Base-by-base conservation (phyloP, 2,329 filamentous ascomycete genomes). In the Penicillium vulpinum region DNA sequence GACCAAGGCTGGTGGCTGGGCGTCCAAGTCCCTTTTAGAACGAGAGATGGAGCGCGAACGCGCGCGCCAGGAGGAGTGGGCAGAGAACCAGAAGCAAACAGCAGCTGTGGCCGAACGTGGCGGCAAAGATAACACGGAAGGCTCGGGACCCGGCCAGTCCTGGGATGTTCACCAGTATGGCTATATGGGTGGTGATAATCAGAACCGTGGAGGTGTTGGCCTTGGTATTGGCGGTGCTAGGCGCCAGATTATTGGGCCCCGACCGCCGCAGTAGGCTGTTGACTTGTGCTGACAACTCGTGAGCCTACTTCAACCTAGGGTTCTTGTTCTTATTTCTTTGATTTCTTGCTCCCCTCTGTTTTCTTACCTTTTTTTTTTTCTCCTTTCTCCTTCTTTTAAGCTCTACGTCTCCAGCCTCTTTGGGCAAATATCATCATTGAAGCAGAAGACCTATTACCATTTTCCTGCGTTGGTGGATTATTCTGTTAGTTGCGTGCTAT, bases 141-240 rank as follows among this genome's bases (percentile, higher is more conserved):
- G 80, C 4, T 75, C 77, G 15, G 81, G 80, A 0, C 81, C 78
- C 1, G 76, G 78, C 15, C 72, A 78, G 58, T 73, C 73, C 28
- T 87, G 85, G 85, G 83, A 86, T 67, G 82, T 86, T 9, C 83
- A 87, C 67, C 85, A 87, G 70, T 87, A 87, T 71, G 85, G 85
- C 0, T 88, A 80, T 63, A 77, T 83, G 65, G 85, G 85, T 5
- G 85, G 85, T 2, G 85, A 87, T 65, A 84, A 75, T 60, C 83
- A 86, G 75, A 86, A 85, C 64, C 78, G 78, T 57, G 77, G 77
- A 22, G 82, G 81, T 5, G 70, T 73, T 38, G 77, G 79, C 4
- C 72, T 83, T 5, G 79, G 77, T 44, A 78, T 85, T 69, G 83
- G 83, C 16, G 84, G 83, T 33, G 76, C 75, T 1, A 78, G 83